A percentile compares a stretch with the other conserved stretches of the same genome.
phyloP scores from a whole-genome alignment of 768 basidiomycete genomes.

The Agaricus subrufescens region DNA sequence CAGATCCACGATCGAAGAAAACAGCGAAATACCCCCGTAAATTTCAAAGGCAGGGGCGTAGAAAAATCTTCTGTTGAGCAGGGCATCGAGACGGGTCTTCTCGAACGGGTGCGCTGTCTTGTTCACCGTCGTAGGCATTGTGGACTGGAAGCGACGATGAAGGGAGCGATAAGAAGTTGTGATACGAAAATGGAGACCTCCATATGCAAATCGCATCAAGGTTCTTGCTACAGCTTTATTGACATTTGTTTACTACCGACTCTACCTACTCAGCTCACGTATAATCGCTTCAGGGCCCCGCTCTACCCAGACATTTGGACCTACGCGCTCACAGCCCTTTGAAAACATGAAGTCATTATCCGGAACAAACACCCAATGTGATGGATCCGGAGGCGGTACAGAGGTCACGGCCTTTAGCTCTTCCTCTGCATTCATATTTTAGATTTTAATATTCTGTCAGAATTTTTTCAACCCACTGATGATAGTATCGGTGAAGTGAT shows the following conservation, averaged over 20 bases:
- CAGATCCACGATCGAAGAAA: slow-evolving; percentile 2
- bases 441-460: neutral
- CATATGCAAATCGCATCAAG: slow-evolving; percentile 24
- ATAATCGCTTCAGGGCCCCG: slow-evolving; percentile 45
- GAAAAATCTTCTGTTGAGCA: slow-evolving; percentile 91
- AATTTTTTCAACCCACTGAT: slow-evolving; percentile 43
- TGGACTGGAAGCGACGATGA: slow-evolving; percentile 25
- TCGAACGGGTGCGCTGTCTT: slow-evolving; percentile 86
- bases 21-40: slow-evolving; percentile 72
- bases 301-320: slow-evolving; percentile 55
- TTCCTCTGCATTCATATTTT: slow-evolving; percentile 28
- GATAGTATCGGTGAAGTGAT: slow-evolving; percentile 69
- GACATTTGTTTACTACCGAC: too few species aligned
- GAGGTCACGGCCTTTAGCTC: slow-evolving; percentile 63
- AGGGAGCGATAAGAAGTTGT: slow-evolving; percentile 24
- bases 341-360: slow-evolving; percentile 57
- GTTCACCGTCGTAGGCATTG: slow-evolving; percentile 48
- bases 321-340: slow-evolving; percentile 34
- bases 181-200: slow-evolving; percentile 18
- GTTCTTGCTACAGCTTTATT: slow-evolving; percentile 11
- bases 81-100: slow-evolving; percentile 76
- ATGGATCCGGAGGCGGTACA: slow-evolving; percentile 52
- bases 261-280: slow-evolving; percentile 24
- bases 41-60: slow-evolving; percentile 98
- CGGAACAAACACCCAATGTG: slow-evolving; percentile 54